Percentiles rank a stretch among this genome's conserved stretches.
Conservation (phyloP, 1,284 basidiomycete species). For the Sanghuangporus sanghuang region DNA sequence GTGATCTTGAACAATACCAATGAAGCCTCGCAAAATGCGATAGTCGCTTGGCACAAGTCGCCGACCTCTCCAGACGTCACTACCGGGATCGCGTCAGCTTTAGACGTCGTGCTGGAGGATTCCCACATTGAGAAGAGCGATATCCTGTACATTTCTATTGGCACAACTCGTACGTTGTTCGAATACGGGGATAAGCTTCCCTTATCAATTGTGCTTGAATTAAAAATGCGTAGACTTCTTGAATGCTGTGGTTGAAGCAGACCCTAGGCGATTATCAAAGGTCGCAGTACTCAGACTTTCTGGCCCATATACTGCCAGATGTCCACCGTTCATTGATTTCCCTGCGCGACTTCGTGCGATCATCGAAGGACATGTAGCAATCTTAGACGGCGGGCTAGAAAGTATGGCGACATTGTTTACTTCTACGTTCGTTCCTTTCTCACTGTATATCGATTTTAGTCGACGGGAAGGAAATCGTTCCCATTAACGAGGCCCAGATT, state of each 20-base stretch:
- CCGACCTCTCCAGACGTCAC: constrained; percentile 49
- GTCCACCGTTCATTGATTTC: constrained; percentile 42
- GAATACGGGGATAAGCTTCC: not conserved
- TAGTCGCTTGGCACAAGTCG: constrained; percentile 47
- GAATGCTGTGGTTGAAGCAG: constrained; percentile 49
- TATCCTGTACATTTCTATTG: constrained; percentile 41
- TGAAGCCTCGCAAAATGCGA: constrained; percentile 30
- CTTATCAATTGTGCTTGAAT: not conserved
- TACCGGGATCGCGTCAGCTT: constrained; percentile 43
- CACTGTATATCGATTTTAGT: constrained; percentile 22
- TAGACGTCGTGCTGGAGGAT: constrained; percentile 34
- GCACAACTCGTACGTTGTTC: constrained; percentile 35
- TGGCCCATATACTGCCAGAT: constrained; percentile 37
- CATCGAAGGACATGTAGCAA: constrained; percentile 38
- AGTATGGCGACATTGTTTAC: constrained; percentile 19
- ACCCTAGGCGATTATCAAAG: constrained; percentile 39
- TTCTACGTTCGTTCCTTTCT: not conserved
- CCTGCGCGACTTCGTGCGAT: constrained; percentile 35
- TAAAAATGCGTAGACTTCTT: constrained; percentile 32
- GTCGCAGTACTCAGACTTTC: constrained; percentile 53
- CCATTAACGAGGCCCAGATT: constrained; percentile 36
- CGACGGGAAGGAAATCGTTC: constrained; percentile 42
- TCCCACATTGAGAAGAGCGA: constrained; percentile 29
- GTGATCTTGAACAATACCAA: constrained; percentile 44
- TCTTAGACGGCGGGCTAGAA: constrained; percentile 46